phyloP scores from a whole-genome alignment of 257 asterid species.

The Capsicum pubescens region DNA sequence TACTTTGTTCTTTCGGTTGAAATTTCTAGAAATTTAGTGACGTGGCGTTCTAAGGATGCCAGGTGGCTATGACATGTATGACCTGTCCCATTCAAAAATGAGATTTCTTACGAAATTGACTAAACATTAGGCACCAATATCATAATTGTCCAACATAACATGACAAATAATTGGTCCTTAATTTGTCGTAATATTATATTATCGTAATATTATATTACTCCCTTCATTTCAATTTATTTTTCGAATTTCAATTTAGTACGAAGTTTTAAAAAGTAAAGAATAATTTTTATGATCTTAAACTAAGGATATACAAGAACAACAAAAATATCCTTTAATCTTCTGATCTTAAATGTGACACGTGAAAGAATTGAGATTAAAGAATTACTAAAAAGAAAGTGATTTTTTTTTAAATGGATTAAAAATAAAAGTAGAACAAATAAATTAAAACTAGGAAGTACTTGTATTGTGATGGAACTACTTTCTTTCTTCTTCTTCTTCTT shows the following conservation, averaged over 20 bases:
- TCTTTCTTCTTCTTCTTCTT: not conserved
- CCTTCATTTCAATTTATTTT: not conserved
- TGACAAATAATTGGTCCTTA: not conserved
- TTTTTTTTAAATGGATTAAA: not conserved
- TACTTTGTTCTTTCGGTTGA: not conserved
- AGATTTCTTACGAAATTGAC: not conserved
- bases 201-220: not conserved
- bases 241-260: not conserved
- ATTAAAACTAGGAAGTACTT: not conserved
- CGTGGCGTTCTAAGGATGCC: not conserved
- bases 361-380: not conserved
- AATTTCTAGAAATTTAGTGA: slow-evolving; percentile 10
- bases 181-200: not conserved
- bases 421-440: not conserved
- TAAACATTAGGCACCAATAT: not conserved
- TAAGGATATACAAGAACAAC: too few species aligned
- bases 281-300: too few species aligned
- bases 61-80: not conserved
- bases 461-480: too few species aligned
- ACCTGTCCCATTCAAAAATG: too few species aligned
- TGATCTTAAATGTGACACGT: not conserved
- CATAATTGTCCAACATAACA: not conserved
- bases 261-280: too few species aligned
- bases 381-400: fast-evolving
- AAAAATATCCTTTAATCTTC: not conserved